Percentiles rank a stretch among this genome's conserved stretches.
These are phyloP conservation scores for Grosmannia penicillata DNA, from an alignment of 2,329 filamentous ascomycete genomes.

Conservation along the genomic window DNA sequence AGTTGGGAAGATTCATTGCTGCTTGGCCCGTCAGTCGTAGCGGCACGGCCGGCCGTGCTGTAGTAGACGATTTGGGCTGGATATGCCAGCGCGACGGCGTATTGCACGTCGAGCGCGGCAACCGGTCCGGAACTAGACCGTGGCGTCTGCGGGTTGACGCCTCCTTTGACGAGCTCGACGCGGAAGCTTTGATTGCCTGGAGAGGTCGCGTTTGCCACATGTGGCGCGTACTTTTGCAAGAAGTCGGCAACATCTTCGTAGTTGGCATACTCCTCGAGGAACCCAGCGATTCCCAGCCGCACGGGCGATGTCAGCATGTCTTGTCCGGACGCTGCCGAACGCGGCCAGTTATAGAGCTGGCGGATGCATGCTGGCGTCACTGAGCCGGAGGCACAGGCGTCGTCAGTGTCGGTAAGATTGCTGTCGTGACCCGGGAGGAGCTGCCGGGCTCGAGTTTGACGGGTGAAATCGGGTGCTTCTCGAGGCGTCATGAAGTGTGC, in stretches of 20 bases:
- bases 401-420: no score
- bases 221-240: conserved; percentile 3
- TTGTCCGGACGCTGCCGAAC: neutral
- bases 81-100: conserved; percentile 28
- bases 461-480: no score
- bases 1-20: conserved; percentile 16
- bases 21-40: conserved; percentile 19
- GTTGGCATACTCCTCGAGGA: conserved; percentile 32
- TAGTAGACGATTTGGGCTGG: conserved; percentile 30
- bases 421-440: no score
- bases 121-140: conserved; percentile 23
- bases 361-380: conserved; percentile 24
- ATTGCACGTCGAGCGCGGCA: conserved; percentile 33
- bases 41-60: conserved; percentile 27
- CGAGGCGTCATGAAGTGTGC: conserved; percentile 31
- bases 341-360: conserved; percentile 28
- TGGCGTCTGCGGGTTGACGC: conserved; percentile 24
- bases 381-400: conserved; percentile 17
- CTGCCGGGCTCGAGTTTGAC: no score
- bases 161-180: conserved; percentile 27
- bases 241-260: conserved; percentile 26
- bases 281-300: conserved; percentile 31
- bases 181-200: conserved; percentile 15
- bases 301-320: conserved; percentile 16
- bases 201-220: conserved; percentile 9